A percentile compares a stretch with the other conserved stretches of the same genome.
phyloP scores from a whole-genome alignment of 306 rosid species.

The Rosa multiflora region DNA sequence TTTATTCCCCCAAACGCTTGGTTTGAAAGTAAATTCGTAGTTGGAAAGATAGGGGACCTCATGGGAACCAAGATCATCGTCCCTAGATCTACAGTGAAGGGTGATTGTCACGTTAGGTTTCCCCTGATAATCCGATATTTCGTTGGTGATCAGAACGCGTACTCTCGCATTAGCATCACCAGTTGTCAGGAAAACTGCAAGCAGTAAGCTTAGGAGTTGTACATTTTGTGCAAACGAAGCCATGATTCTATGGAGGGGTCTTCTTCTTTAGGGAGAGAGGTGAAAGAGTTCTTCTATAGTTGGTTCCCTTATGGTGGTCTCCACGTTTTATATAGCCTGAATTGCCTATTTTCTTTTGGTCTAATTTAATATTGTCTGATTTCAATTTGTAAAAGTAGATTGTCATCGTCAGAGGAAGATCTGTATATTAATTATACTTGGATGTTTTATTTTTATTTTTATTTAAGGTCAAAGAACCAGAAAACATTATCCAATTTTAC shows the following conservation, averaged over 20 bases:
- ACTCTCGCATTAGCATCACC: not conserved
- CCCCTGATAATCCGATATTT: not conserved
- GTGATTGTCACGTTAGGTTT: not conserved
- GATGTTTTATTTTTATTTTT: not conserved
- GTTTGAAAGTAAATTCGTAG: not conserved
- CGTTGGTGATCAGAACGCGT: not conserved
- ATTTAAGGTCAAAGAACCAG: no score
- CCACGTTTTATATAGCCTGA: not conserved
- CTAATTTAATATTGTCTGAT: not conserved
- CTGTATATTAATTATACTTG: not conserved
- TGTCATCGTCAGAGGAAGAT: not conserved
- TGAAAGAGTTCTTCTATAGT: not conserved
- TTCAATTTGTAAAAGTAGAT: not conserved
- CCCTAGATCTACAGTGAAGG: slow-evolving; percentile 4
- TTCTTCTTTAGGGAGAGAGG: not conserved
- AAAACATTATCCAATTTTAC: not conserved
- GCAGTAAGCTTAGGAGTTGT: not conserved
- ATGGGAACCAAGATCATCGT: slow-evolving; percentile 4
- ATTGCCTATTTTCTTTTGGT: not conserved
- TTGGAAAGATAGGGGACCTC: not conserved
- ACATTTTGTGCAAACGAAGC: not conserved
- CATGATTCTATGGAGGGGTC: not conserved
- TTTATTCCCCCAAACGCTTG: not conserved
- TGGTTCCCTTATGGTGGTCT: not conserved
- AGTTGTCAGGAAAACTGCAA: not conserved